Percentiles rank a stretch among this genome's conserved stretches.
Evolutionary conservation across 179 eudicot genomes (phyloP).

Genomic region (Vitellaria paradoxa): DNA sequence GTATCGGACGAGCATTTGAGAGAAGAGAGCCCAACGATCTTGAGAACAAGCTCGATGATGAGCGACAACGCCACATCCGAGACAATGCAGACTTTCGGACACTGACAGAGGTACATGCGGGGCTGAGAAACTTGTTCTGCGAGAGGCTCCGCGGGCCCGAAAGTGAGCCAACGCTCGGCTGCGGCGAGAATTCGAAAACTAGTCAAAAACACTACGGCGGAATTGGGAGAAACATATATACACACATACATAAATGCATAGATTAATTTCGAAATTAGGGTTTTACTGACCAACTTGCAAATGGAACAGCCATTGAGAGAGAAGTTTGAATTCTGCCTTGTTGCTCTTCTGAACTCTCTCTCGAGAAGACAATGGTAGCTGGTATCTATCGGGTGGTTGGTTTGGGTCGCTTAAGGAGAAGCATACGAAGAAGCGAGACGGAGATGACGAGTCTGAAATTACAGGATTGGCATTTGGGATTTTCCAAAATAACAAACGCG

Average conservation of each 20-base stretch:
- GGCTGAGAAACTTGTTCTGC: constrained; percentile 17
- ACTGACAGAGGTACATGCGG: constrained; percentile 21
- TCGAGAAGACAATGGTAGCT: neutral
- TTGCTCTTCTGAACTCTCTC: neutral
- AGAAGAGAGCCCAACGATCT: constrained; percentile 36
- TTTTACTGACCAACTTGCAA: constrained; percentile 37
- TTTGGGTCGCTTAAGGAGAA: neutral
- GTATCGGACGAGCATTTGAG: constrained; percentile 30
- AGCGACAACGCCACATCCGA: constrained; percentile 14
- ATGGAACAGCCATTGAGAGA: constrained; percentile 47
- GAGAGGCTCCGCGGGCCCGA: constrained; percentile 32
- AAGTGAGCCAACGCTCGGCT: constrained; percentile 51
- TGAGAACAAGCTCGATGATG: constrained; percentile 38
- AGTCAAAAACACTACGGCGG: neutral
- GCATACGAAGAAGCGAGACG: constrained; percentile 9
- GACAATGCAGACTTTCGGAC: constrained; percentile 14
- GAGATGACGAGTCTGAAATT: constrained; percentile 23
- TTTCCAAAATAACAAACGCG: neutral
- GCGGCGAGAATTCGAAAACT: constrained; percentile 8
- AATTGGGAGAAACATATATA: neutral
- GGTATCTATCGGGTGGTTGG: neutral
- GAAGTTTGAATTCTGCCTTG: neutral
- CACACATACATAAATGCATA: neutral
- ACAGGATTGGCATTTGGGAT: neutral
- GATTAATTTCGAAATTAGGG: neutral